These are phyloP conservation scores for Lentinus tigrinus DNA, from an alignment of 768 basidiomycete species.

Conservation along the genomic window DNA sequence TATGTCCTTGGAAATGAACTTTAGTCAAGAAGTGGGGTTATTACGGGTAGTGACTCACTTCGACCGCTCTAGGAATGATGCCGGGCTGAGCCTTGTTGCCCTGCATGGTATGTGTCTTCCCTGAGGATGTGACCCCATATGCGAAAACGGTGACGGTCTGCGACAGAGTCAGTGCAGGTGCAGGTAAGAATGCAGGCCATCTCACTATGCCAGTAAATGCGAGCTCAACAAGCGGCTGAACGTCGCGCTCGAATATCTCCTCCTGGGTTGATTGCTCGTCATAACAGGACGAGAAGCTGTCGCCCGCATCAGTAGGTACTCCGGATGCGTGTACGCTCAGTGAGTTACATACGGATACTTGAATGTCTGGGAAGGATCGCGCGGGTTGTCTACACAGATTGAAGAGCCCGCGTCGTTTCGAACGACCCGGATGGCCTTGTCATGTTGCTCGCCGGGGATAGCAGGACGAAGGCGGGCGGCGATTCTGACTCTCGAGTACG, in stretches of 20 bases:
- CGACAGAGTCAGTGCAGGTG: background rate
- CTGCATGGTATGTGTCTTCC: conserved; percentile 94
- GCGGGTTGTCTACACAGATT: conserved; percentile 69
- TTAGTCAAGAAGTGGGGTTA: background rate
- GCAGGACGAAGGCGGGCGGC: conserved; percentile 69
- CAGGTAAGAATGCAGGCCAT: conserved; percentile 5
- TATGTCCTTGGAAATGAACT: conserved; percentile 3
- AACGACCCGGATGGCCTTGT: conserved; percentile 56
- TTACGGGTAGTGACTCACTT: conserved; percentile 38
- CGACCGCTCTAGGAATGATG: conserved; percentile 80
- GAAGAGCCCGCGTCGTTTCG: conserved; percentile 40
- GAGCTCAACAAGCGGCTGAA: conserved; percentile 74
- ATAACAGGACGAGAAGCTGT: conserved; percentile 75
- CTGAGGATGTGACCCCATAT: conserved; percentile 88
- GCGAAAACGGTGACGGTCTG: conserved; percentile 87
- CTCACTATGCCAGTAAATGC: conserved; percentile 76
- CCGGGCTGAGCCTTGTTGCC: conserved; percentile 73
- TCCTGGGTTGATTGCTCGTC: conserved; percentile 69
- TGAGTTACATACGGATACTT: conserved; percentile 62
- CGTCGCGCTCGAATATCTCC: conserved; percentile 74
- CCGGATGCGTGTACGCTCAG: background rate
- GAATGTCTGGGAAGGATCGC: conserved; percentile 68
- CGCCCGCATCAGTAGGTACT: background rate
- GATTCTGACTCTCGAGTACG: conserved; percentile 56
- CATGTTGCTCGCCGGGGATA: conserved; percentile 60